These are phyloP conservation scores for Botrytis fragariae DNA, from an alignment of 2,329 filamentous ascomycete genomes.

Conservation along the genomic window DNA sequence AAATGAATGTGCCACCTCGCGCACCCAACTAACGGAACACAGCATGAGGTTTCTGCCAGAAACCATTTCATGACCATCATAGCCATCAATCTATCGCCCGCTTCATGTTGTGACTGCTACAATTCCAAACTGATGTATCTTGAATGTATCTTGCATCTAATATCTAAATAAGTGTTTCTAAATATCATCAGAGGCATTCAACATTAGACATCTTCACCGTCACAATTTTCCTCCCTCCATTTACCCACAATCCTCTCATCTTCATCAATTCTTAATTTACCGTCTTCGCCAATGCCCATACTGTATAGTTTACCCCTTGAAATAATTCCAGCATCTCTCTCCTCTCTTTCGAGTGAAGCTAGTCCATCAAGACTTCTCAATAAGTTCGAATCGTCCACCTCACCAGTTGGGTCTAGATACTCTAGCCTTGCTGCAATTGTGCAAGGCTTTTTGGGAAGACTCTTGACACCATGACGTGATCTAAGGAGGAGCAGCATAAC, in stretches of 20 bases:
- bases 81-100: not conserved
- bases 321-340: slow-evolving; percentile 38
- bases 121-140: no score
- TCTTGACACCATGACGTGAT: not conserved
- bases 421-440: not conserved
- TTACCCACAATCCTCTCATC: slow-evolving; percentile 25
- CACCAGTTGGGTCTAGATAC: not conserved
- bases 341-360: slow-evolving; percentile 35
- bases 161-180: not conserved
- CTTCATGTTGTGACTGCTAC: not conserved
- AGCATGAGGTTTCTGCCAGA: not conserved
- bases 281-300: slow-evolving; percentile 39
- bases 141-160: not conserved
- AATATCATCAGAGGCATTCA: not conserved
- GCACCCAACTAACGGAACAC: not conserved
- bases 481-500: not conserved
- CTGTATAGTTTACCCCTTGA: slow-evolving; percentile 37
- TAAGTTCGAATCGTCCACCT: slow-evolving; percentile 37
- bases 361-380: slow-evolving; percentile 43
- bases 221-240: not conserved
- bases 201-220: not conserved
- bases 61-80: no score
- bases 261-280: slow-evolving; percentile 29
- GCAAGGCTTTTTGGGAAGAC: not conserved
- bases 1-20: not conserved